Evolutionary conservation across 768 basidiomycete species (phyloP), one percentile per base, ranked within the genome.

Genomic region (Lyophyllum atratum): DNA sequence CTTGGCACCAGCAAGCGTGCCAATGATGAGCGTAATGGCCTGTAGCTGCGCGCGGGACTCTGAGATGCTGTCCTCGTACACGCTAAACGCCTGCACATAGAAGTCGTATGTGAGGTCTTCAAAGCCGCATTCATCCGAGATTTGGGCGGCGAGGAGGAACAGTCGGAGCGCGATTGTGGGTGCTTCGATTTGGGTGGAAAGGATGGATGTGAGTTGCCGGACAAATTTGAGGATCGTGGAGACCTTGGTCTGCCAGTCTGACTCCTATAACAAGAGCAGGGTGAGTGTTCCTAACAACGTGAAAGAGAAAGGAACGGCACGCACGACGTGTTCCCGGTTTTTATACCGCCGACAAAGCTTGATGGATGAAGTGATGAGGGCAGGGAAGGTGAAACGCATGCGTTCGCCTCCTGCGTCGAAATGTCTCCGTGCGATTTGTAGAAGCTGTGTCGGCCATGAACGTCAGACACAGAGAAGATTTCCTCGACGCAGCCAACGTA

Each of bases 31-130:
- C 6, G 94, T 93, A 68, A 99, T 98, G n/a, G 96, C 95, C 67
- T 96, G 93, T 9, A 99, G 76, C 71, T 99, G 97, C 4, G 94
- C 94, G 3, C 96, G 85, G 31, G 91, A 93, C 68, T 99, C 97
- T 44, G 92, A 95, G 49, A 99, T 98, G 65, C 85, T 89, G 71
- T 99, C 97, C 70, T 99, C 97, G 74, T 99, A 98, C 12, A 98
- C 94, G 25, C 89, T 94, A 71, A 99, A 98, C 0, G 95, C 93
- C 70, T 98, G 95, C 14, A 98, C 97, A 66, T 95, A 98, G 64
- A 98, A 87, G 70, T 99, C 96, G 69, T 99, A 99, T 15, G 93
- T 87, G 57, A 98, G 85, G 69, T 98, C 95, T 72, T 97, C 95
- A 63, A 98, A 93, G 0, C 87, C 92, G 56, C 93, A 93, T 68